Evolutionary conservation across 2,329 filamentous ascomycete species (phyloP), one percentile per base, ranked within the genome.

Genomic region (Cercospora sojina): DNA sequence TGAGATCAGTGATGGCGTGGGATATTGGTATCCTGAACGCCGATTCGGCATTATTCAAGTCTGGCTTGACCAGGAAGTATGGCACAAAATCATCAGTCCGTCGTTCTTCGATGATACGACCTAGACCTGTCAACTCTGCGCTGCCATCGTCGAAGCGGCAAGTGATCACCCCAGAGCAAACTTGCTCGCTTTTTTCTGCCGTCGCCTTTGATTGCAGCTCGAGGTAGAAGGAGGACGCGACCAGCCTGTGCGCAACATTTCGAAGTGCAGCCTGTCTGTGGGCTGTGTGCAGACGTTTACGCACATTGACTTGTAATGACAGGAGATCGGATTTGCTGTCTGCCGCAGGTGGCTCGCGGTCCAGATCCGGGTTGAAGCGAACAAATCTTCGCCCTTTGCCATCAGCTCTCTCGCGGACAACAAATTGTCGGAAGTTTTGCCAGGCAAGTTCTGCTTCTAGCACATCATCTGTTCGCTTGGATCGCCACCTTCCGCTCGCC

Each of bases 191-290:
- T 41, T 73, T 72, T 58, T 77, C 74, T 12, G 68, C 71, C 8
- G 72, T 76, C 10, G 72, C 71, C 59, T 76, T 77, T 1, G 73
- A 71, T 29, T 76, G 73, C 35, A 77, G 64, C 29, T 79, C 76
- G 27, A 79, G 76, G 65, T 79, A 79, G 70, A 80, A 80, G 0
- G 72, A 78, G 3, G 77, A 79, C 12, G 78, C 76, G 1, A 80
- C 72, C 6, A 79, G 72, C 55, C 75, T 68, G 65, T 77, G 74
- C 8, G 77, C 76, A 3, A 79, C 73, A 31, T 75, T 74, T 3
- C 69, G 70, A 25, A 77, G 68, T 29, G 75, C 74, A 13, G 69
- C 67, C n/a, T 76, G 65, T 47, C 74, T 68, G 57, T 75, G 70
- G 1, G 74, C 71, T 6, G 69, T 72, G 41, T 73, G 67, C 27